Percentiles rank a stretch among this genome's conserved stretches.
Evolutionary conservation across 2,329 filamentous ascomycete genomes (phyloP).

Genomic region (Cladobotryum mycophilum): DNA sequence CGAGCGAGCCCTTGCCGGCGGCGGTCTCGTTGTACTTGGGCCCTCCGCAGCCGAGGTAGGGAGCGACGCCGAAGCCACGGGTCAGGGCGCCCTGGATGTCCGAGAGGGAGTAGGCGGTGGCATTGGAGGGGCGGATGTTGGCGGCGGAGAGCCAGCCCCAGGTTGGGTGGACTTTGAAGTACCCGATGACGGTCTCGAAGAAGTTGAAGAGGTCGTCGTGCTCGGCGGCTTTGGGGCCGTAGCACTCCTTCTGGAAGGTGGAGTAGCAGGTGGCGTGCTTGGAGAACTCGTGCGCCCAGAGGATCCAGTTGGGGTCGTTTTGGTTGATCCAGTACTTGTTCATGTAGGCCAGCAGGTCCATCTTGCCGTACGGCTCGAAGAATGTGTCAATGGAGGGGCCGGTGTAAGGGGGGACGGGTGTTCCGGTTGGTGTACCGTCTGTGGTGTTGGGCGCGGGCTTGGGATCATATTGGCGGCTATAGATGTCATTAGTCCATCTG

Average conservation of each 20-base stretch:
- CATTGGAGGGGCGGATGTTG: constrained; percentile 52
- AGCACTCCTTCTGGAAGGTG: constrained; percentile 60
- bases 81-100: constrained; percentile 46
- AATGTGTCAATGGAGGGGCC: constrained; percentile 54
- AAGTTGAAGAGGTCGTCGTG: constrained; percentile 58
- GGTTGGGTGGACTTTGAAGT: constrained; percentile 53
- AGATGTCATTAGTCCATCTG: neutral
- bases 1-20: constrained; percentile 46
- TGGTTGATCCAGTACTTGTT: constrained; percentile 58
- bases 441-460: constrained; percentile 57
- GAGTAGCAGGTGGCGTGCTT: constrained; percentile 64
- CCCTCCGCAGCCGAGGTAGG: constrained; percentile 57
- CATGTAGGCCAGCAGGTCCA: constrained; percentile 59
- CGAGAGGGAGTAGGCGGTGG: constrained; percentile 47
- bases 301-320: constrained; percentile 46
- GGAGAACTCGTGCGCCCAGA: constrained; percentile 63
- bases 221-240: constrained; percentile 47
- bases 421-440: constrained; percentile 45
- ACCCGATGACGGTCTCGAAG: constrained; percentile 54
- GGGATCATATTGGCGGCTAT: constrained; percentile 57
- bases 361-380: constrained; percentile 50
- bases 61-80: constrained; percentile 44
- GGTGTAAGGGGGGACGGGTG: constrained; percentile 50
- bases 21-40: constrained; percentile 54
- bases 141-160: constrained; percentile 51